Base-by-base conservation (phyloP, 2,329 filamentous ascomycete genomes). In the Penicillium sp. region DNA sequence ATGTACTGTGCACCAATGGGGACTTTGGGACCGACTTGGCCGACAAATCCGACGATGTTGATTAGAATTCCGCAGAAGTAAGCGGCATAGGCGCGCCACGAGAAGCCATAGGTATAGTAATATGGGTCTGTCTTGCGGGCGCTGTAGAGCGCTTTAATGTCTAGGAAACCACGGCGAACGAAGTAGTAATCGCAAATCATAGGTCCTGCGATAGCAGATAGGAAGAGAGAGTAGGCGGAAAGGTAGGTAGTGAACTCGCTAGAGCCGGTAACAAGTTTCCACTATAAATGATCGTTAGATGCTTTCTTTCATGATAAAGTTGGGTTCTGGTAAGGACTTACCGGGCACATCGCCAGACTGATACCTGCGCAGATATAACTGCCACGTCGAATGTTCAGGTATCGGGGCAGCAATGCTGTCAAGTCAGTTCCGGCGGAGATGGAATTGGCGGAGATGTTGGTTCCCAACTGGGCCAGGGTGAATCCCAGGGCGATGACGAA, bases 181-280 rank as follows among this genome's bases (percentile, higher is more conserved):
- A 89, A 59, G 74, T 95, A 97, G 78, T 97, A 97, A 73, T 97
- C 92, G 63, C 82, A 84, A 57, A 92, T 80, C 77, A 96, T 94
- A 60, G 96, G 90, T n/a, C 92, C 92, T 0, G 90, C 92, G 59
- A 97, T 95, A 42, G 89, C 91, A 56, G 89, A 92, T n/a, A 97
- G 82, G 76, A 97, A 97, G 54, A 97, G 91, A 3, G 89, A 92
- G 78, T 96, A 96, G 1, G 92, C 89, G 1, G 89, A 94, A 1
- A 97, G 85, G 69, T 96, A 96, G 3, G 90, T 95, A 0, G 90
- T 94, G 77, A 96, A 96, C 74, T 88, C 86, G 78, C 93, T 96
- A 43, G 85, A 84, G 43, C 79, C 79, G 2, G 82, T 85, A 8
- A 96, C 83, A 0, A 96, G 82, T 57, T 89, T 89, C 84, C 76